Evolutionary conservation across 1,139 yeast genomes (phyloP).

Genomic region (Zygoascus meyerae): DNA sequence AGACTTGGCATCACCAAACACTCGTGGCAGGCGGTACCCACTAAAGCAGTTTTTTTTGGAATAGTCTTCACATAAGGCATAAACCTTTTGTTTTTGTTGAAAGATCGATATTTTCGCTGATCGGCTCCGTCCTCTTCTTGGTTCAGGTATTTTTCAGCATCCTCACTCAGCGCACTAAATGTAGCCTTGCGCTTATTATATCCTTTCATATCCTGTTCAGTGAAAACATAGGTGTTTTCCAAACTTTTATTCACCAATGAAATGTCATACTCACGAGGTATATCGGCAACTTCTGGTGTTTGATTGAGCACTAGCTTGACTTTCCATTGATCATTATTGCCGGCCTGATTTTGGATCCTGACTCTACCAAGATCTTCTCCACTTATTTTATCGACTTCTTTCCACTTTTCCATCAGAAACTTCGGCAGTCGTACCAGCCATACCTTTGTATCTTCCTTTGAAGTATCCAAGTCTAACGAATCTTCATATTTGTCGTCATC

Average conservation of each 20-base stretch:
- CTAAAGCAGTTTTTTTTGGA: slow-evolving; percentile 66
- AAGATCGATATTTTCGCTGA: slow-evolving; percentile 24
- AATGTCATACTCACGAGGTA: slow-evolving; percentile 83
- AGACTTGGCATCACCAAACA: slow-evolving; percentile 81
- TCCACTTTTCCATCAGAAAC: slow-evolving; percentile 80
- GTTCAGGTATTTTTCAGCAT: slow-evolving; percentile 8
- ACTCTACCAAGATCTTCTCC: slow-evolving; percentile 78
- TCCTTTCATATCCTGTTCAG: slow-evolving; percentile 63
- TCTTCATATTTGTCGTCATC: slow-evolving; percentile 38
- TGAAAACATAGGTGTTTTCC: slow-evolving; percentile 76
- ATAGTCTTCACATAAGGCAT: slow-evolving; percentile 29
- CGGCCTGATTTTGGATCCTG: slow-evolving; percentile 47
- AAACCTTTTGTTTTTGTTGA: slow-evolving; percentile 17
- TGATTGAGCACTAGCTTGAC: slow-evolving; percentile 39
- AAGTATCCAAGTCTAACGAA: slow-evolving; percentile 38
- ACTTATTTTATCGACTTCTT: slow-evolving; percentile 51
- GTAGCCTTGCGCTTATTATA: slow-evolving; percentile 1
- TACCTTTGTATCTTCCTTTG: slow-evolving; percentile 46
- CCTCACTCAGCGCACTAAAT: slow-evolving; percentile 9
- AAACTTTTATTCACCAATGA: slow-evolving; percentile 72
- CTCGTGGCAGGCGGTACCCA: slow-evolving; percentile 89
- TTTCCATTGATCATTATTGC: slow-evolving; percentile 29
- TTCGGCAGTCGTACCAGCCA: slow-evolving; percentile 92
- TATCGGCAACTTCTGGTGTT: slow-evolving; percentile 38
- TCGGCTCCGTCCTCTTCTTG: slow-evolving; percentile 24